Conservation (phyloP, 768 basidiomycete genomes). For the Dictyophora rubrovolvata region DNA sequence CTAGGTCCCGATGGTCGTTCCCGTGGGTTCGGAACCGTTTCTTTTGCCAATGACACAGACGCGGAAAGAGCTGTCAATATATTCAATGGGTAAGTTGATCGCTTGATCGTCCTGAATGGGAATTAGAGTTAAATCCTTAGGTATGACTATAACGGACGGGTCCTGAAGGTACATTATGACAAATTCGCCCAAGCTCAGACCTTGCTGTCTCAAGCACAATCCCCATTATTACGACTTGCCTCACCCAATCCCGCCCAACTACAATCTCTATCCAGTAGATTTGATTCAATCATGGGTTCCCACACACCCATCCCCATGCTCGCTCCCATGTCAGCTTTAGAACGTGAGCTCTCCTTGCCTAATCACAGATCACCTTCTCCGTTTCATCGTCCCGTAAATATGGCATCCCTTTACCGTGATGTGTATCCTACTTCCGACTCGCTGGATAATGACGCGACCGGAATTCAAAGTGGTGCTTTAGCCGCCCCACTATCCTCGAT, state of each 20-base stretch:
- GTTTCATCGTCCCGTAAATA: constrained; percentile 27
- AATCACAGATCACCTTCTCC: constrained; percentile 27
- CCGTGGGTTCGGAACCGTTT: constrained; percentile 87
- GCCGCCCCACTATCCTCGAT: background rate
- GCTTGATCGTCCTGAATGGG: constrained; percentile 3
- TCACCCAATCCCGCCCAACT: background rate
- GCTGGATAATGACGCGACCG: constrained; percentile 1
- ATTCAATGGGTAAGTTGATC: constrained; percentile 74
- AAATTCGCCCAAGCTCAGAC: constrained; percentile 47
- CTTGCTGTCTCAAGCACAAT: constrained; percentile 15
- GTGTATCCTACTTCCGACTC: constrained; percentile 13
- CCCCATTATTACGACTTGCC: constrained; percentile 10
- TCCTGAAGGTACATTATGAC: constrained; percentile 87
- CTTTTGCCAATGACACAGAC: constrained; percentile 74
- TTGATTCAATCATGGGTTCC: background rate
- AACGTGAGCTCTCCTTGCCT: constrained; percentile 20
- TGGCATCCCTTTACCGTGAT: constrained; percentile 27
- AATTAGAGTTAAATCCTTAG: constrained; percentile 28
- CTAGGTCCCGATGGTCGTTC: constrained; percentile 82
- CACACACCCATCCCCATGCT: constrained; percentile 4
- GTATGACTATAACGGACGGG: constrained; percentile 79
- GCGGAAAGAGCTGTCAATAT: constrained; percentile 75
- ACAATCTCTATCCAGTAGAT: background rate
- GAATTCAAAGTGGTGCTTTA: constrained; percentile 1
- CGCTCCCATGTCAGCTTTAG: constrained; percentile 11